Conservation (phyloP, 2,329 filamentous ascomycete genomes). For the Phaeophleospora eucalypticola region DNA sequence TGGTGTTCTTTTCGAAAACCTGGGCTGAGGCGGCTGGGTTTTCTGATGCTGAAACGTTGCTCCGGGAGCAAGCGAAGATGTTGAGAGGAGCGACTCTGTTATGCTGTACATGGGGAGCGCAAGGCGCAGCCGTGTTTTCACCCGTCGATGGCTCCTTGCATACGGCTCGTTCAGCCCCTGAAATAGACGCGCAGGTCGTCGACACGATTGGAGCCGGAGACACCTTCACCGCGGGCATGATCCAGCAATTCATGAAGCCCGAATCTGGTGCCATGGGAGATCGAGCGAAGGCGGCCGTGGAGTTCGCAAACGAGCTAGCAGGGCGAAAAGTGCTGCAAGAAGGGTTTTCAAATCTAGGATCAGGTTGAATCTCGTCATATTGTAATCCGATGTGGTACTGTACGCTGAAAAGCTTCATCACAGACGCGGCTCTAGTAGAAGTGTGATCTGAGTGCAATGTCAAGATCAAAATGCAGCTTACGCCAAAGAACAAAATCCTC, state of each 20-base stretch:
- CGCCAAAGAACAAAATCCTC: conserved; percentile 12
- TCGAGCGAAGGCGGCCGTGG: background rate
- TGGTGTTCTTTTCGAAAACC: conserved; percentile 12
- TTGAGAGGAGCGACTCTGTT: conserved; percentile 2
- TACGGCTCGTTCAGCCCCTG: background rate
- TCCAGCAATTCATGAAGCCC: background rate
- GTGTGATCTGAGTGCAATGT: conserved; percentile 6
- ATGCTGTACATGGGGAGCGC: conserved; percentile 11
- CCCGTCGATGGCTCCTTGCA: background rate
- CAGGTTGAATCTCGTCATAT: background rate
- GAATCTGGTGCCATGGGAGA: background rate
- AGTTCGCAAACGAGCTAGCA: conserved; percentile 5
- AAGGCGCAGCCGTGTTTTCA: background rate
- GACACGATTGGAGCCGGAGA: conserved; percentile 11
- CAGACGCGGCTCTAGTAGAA: conserved; percentile 3
- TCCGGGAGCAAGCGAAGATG: background rate
- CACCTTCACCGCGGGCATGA: conserved; percentile 8
- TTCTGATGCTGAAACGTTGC: background rate
- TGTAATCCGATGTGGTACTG: conserved; percentile 5
- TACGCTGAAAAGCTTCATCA: conserved; percentile 15
- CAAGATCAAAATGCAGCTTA: conserved; percentile 10
- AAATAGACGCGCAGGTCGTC: background rate
- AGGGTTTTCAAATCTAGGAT: conserved; percentile 3
- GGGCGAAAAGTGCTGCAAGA: conserved; percentile 7
- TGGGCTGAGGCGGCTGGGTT: conserved; percentile 9